These are phyloP conservation scores for Malus fusca DNA, from an alignment of 306 rosid genomes.

Conservation along the genomic window DNA sequence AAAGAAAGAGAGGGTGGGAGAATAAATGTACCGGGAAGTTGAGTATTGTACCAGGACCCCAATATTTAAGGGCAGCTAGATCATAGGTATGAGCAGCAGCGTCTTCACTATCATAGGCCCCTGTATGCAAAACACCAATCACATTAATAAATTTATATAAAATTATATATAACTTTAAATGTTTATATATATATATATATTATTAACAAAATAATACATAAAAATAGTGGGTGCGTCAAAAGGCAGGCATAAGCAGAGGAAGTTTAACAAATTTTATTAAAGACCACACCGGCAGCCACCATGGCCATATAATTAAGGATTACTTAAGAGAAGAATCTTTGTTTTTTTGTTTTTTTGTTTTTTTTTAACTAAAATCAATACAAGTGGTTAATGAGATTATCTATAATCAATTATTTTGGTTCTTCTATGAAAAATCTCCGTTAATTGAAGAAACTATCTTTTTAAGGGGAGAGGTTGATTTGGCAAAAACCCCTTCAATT, in stretches of 20 bases:
- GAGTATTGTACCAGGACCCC: conserved; percentile 71
- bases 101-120: conserved; percentile 84
- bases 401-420: no score
- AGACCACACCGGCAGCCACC: not conserved
- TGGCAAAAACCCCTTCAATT: not conserved
- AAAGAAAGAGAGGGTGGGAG: no score
- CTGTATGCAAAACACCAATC: conserved; percentile 15
- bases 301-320: conserved; percentile 9
- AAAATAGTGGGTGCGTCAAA: not conserved
- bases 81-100: conserved; percentile 90
- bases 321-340: not conserved
- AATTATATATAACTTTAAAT: not conserved
- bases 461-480: no score
- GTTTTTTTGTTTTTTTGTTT: no score
- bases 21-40: conserved; percentile 62
- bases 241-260: not conserved
- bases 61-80: conserved; percentile 91
- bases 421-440: no score
- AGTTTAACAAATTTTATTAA: not conserved
- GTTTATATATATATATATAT: no score
- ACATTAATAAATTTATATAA: not conserved
- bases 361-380: no score
- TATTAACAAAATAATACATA: no score
- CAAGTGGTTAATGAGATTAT: accelerated
- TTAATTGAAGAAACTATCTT: no score